Evolutionary conservation across 768 basidiomycete genomes (phyloP).

Genomic region (Auriscalpium vulgare): DNA sequence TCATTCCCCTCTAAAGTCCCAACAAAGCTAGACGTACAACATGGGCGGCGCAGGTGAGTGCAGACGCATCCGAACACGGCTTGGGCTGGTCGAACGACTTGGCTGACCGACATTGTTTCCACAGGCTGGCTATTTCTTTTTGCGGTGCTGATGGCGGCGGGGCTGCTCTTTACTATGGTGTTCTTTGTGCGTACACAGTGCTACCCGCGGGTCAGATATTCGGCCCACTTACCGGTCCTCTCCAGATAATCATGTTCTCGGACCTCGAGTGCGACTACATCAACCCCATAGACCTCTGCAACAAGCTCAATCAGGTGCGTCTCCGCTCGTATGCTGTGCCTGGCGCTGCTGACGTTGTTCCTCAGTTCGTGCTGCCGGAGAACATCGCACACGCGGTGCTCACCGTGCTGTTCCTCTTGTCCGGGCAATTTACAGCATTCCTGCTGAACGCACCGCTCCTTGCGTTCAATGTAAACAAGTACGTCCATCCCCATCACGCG

Average conservation of each 20-base stretch:
- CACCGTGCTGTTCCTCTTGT: constrained; percentile 82
- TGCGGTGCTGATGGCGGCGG: constrained; percentile 91
- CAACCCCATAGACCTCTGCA: constrained; percentile 99
- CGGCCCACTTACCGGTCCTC: not conserved
- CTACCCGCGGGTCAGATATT: not conserved
- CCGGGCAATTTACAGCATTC: constrained; percentile 93
- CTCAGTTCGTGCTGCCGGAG: constrained; percentile 93
- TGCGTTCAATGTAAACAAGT: constrained; percentile 92
- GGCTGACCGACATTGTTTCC: not conserved
- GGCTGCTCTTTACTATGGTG: constrained; percentile 95
- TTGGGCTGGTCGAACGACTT: not conserved
- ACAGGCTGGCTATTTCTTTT: constrained; percentile 96
- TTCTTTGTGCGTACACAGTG: constrained; percentile 78
- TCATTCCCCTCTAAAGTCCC: not conserved
- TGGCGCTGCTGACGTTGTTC: not conserved
- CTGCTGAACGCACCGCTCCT: constrained; percentile 85
- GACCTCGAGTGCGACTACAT: constrained; percentile 99
- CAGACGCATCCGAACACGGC: not conserved
- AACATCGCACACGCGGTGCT: constrained; percentile 92
- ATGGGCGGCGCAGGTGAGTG: constrained; percentile 15
- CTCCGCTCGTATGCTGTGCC: not conserved
- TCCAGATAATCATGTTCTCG: constrained; percentile 99
- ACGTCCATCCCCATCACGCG: constrained; percentile 23
- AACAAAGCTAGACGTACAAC: constrained; percentile 6
- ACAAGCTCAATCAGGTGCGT: constrained; percentile 92